Evolutionary conservation across 2,329 filamentous ascomycete genomes (phyloP), one percentile per base, ranked within the genome.

Genomic region (Talaromyces sp.): DNA sequence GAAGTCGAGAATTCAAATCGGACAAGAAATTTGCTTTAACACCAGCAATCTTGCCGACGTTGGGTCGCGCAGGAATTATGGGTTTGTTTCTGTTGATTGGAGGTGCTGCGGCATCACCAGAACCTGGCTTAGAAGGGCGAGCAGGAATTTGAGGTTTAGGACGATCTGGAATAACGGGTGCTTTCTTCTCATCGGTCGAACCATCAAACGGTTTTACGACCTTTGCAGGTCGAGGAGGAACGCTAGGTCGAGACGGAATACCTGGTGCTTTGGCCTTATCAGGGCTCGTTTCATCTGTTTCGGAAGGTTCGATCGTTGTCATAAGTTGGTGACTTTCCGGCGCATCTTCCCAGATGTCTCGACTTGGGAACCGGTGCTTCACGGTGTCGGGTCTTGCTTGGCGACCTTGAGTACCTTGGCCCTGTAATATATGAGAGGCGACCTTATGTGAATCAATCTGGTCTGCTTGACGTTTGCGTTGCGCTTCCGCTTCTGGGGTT

Each of bases 301-400:
- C 82, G 33, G 86, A 33, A 80, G 85, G 27, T 76, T 74, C 70
- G 67, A 82, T 49, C 77, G 90, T 93, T 0, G 93, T 90, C 72
- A 93, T 88, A 22, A 96, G 85, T 68, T 90, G 85, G 65, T 91
- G 85, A 72, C 91, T 94, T 71, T 96, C 92, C 1, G 94, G 94
- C 0, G 87, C 89, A 75, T 98, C 94, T 79, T 98, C 94, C 94
- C 94, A 97, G 49, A 97, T 88, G 78, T 98, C 94, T 63, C 88
- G 88, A 75, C 93, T 97, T 0, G 94, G 94, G 76, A 98, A 98
- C 13, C 92, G 87, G 61, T 89, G 88, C 65, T 87, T 82, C 27
- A 72, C 50, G 70, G 85, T 74, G 17, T 81, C 82, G 5, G 89
- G 86, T 25, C 89, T 79, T 19, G 72, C 66, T 17, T 77, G 71